phyloP scores from a whole-genome alignment of 176 grass and related monocot genomes.

The Lolium rigidum region DNA sequence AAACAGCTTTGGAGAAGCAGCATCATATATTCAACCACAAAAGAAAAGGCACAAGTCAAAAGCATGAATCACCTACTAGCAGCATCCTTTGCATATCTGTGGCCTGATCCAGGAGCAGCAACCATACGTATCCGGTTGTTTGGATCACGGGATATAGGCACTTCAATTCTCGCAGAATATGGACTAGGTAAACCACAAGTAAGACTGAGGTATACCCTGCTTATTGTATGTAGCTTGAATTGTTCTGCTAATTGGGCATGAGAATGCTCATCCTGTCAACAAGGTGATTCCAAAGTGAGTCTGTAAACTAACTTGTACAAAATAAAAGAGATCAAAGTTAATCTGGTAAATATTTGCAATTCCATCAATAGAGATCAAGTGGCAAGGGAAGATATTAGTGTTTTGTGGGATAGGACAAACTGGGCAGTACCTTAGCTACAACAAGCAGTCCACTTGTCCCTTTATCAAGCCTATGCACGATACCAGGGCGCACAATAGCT shows the following conservation, averaged over 20 bases:
- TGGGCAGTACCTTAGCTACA: conserved; percentile 73
- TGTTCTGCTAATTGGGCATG: conserved; percentile 92
- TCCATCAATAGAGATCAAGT: not conserved
- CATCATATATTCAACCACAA: not conserved
- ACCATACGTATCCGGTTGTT: conserved; percentile 89
- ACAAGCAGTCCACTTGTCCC: conserved; percentile 94
- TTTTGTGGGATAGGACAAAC: not conserved
- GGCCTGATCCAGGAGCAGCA: conserved; percentile 71
- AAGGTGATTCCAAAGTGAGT: not conserved
- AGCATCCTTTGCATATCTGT: conserved; percentile 76
- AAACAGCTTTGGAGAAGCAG: conserved; percentile 20
- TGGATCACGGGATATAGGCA: conserved; percentile 86
- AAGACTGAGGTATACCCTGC: conserved; percentile 93
- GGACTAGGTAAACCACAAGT: conserved; percentile 75
- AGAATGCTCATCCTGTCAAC: conserved; percentile 88
- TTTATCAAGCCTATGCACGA: conserved; percentile 97
- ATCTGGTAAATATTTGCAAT: not conserved
- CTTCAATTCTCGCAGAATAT: conserved; percentile 66
- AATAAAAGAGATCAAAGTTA: not conserved
- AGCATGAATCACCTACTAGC: conserved; percentile 98
- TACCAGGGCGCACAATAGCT: conserved; percentile 84
- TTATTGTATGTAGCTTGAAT: conserved; percentile 84
- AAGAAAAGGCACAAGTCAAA: conserved; percentile 33
- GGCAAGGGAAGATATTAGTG: not conserved
- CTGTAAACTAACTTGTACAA: not conserved